Base-by-base conservation (phyloP, 2,329 filamentous ascomycete genomes). In the Cyphellophora attinorum region DNA sequence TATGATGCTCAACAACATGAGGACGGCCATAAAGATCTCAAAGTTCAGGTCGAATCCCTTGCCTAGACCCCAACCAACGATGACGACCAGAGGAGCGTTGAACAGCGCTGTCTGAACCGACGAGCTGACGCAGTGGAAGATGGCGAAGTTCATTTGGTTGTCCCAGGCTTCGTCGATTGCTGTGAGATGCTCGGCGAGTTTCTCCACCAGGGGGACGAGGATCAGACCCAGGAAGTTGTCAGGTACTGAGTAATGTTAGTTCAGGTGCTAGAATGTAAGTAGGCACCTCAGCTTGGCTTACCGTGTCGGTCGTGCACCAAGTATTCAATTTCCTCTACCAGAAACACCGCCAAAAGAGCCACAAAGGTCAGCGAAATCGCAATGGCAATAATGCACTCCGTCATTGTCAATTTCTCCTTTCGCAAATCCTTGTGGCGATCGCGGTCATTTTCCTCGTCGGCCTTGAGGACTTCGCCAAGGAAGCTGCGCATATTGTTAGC, bases 81-180 rank as follows among this genome's bases (percentile, higher is more conserved):
- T 68, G 19, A 93, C 76, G 5, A 85, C 78, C 3, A 94, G 70
- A 0, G 88, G 86, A 0, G 79, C 85, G 54, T 93, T 94, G 53
- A 94, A 76, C 19, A 94, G 71, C 1, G 86, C 85, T 0, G 88
- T 95, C 60, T 94, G 88, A 39, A 94, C 80, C 1, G 83, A 89
- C 2, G 85, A 79, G 30, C 85, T 85, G 27, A 94, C 75, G 34
- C 91, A 83, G 55, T 94, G 85, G 29, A 83, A 81, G 16, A 91
- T 69, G 0, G 85, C 84, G 57, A 88, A 79, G 62, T 91, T 91
- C 57, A 51, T 51, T 54, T 81, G 77, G 53, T 83, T 76, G 49
- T 85, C 81, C 68, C 77, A 89, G 15, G 85, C 85, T 66, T 93
- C 85, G 48, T 91, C 83, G 39, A 93, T 68, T 27, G 84, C 82